Percentiles rank a stretch among this genome's conserved stretches.
Evolutionary conservation across 2,329 filamentous ascomycete species (phyloP).

Genomic region (Fusarium xylarioides): DNA sequence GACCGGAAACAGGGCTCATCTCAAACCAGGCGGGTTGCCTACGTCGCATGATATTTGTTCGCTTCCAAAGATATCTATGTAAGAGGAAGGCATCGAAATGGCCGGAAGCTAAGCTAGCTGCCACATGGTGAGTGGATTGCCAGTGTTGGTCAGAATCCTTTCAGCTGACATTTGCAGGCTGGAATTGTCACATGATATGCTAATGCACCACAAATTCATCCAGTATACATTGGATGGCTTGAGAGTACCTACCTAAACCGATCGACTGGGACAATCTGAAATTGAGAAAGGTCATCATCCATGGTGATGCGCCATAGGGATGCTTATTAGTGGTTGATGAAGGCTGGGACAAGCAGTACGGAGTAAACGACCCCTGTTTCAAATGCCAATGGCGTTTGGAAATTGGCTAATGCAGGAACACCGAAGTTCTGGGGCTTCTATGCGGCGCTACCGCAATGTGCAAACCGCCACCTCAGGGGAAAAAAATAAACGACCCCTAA

Average conservation of each 20-base stretch:
- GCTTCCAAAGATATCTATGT: constrained; percentile 3
- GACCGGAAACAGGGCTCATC: constrained; percentile 8
- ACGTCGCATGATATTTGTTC: constrained; percentile 12
- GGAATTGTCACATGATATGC: constrained; percentile 34
- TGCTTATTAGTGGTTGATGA: constrained; percentile 22
- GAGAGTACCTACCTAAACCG: neutral
- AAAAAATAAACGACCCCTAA: too few relatives aligned
- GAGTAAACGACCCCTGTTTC: constrained; percentile 41
- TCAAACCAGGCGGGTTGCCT: constrained; percentile 7
- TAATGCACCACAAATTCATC: constrained; percentile 5
- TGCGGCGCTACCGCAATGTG: constrained; percentile 32
- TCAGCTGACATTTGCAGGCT: neutral
- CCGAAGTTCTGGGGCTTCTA: constrained; percentile 38
- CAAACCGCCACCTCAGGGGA: too few relatives aligned
- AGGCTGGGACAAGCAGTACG: constrained; percentile 28
- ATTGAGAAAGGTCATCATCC: neutral
- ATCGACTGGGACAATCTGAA: constrained; percentile 7
- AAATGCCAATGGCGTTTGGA: constrained; percentile 36
- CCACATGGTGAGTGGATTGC: constrained; percentile 27
- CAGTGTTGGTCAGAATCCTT: constrained; percentile 12
- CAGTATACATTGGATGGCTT: constrained; percentile 5
- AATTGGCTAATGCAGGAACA: constrained; percentile 46
- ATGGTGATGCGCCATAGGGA: constrained; percentile 16
- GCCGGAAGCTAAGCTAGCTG: constrained; percentile 3
- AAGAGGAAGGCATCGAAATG: neutral